Evolutionary conservation across 805 yeast species (phyloP).

Genomic region (Ogataea neopini): DNA sequence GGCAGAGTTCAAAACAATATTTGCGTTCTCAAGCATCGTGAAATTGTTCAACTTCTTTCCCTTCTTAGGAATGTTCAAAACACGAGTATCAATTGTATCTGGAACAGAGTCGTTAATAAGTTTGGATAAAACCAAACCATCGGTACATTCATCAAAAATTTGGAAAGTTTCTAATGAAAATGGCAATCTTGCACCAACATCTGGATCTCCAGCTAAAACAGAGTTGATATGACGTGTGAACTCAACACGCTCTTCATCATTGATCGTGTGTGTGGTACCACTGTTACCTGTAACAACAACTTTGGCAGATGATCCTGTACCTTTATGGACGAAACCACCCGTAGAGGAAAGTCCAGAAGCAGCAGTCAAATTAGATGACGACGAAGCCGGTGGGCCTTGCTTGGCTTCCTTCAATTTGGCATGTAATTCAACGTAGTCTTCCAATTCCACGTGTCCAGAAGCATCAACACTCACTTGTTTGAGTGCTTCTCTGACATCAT

Average conservation of each 20-base stretch:
- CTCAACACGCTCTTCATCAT: constrained; percentile 94
- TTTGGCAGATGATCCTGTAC: constrained; percentile 58
- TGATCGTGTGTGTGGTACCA: constrained; percentile 93
- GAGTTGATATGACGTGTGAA: constrained; percentile 95
- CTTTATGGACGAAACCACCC: constrained; percentile 43
- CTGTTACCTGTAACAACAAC: constrained; percentile 84
- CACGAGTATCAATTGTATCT: constrained; percentile 97
- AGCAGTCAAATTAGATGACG: constrained; percentile 25
- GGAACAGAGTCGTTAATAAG: constrained; percentile 97
- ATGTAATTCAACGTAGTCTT: constrained; percentile 83
- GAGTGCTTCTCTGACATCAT: constrained; percentile 89
- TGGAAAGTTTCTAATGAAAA: constrained; percentile 93
- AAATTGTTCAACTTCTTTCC: constrained; percentile 85
- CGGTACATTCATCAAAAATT: constrained; percentile 94
- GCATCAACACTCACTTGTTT: constrained; percentile 93
- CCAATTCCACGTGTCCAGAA: constrained; percentile 94
- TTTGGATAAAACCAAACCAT: constrained; percentile 89
- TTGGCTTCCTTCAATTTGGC: constrained; percentile 70
- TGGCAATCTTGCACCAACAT: constrained; percentile 83
- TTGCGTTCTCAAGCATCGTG: constrained; percentile 95
- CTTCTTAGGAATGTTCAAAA: constrained; percentile 81
- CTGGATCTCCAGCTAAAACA: constrained; percentile 85
- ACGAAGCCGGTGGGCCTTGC: constrained; percentile 22
- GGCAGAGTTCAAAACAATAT: constrained; percentile 96
- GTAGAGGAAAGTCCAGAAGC: constrained; percentile 18